Evolutionary conservation across 2,329 filamentous ascomycete species (phyloP).

Genomic region (Neofusicoccum laricinum): DNA sequence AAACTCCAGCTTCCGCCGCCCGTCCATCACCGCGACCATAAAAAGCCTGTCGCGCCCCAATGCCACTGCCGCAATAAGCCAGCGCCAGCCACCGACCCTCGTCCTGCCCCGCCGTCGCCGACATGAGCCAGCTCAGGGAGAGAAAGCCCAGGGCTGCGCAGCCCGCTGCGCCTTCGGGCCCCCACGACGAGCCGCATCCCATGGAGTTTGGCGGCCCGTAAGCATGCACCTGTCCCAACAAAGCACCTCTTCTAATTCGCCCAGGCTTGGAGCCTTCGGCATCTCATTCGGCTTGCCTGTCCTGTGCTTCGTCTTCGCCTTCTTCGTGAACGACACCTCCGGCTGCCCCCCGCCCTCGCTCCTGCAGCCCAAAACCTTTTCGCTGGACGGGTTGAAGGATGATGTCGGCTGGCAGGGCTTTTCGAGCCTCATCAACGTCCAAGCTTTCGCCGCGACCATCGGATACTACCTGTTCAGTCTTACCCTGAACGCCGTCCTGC

Average conservation of each 20-base stretch:
- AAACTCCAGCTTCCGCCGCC: not conserved
- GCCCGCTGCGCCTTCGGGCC: not conserved
- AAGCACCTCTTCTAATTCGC: not conserved
- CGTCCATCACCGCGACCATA: not conserved
- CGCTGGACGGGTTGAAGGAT: slow-evolving; percentile 67
- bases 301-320: slow-evolving; percentile 74
- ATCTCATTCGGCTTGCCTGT: slow-evolving; percentile 80
- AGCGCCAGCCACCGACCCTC: no score
- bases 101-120: not conserved
- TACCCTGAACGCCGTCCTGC: slow-evolving; percentile 72
- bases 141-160: not conserved
- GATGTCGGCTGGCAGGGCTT: slow-evolving; percentile 85
- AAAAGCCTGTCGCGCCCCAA: not conserved
- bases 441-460: slow-evolving; percentile 67
- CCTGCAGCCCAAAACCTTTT: slow-evolving; percentile 68
- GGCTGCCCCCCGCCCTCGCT: slow-evolving; percentile 86
- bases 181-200: slow-evolving; percentile 9
- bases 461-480: slow-evolving; percentile 77
- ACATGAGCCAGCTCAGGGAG: slow-evolving; percentile 11
- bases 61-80: not conserved
- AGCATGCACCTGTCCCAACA: not conserved
- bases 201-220: slow-evolving; percentile 18
- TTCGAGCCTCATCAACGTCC: slow-evolving; percentile 65
- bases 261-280: slow-evolving; percentile 69
- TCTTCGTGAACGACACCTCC: slow-evolving; percentile 87